Percentiles rank a stretch among this genome's conserved stretches.
These are phyloP conservation scores for Bathelium albidoporum DNA, from an alignment of 495 filamentous ascomycete species.

Conservation along the genomic window DNA sequence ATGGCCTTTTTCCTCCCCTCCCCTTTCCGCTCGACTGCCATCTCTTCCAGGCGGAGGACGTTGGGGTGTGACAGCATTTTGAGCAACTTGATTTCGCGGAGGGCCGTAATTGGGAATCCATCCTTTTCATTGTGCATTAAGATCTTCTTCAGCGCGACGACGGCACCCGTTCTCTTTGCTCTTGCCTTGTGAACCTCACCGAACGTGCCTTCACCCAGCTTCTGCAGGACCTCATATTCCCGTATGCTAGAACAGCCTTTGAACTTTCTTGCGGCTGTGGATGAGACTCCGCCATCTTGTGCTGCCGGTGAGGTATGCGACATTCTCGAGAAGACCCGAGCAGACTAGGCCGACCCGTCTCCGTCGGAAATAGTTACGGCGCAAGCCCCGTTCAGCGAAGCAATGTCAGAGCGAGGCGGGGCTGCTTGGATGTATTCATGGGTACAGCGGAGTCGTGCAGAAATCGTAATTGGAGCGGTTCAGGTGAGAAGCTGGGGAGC, in stretches of 20 bases:
- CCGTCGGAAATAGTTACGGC: background rate
- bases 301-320: background rate
- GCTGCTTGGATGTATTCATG: background rate
- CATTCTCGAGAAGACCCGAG: background rate
- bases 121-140: conserved; percentile 81
- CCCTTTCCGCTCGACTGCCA: conserved; percentile 82
- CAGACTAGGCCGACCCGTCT: background rate
- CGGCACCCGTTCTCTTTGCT: conserved; percentile 56
- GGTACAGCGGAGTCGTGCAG: background rate
- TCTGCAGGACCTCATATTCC: conserved; percentile 79
- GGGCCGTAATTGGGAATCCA: conserved; percentile 69
- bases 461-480: background rate
- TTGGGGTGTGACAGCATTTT: conserved; percentile 90
- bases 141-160: conserved; percentile 92
- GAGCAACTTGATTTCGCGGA: conserved; percentile 87
- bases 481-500: background rate
- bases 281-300: background rate
- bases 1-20: conserved; percentile 67
- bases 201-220: conserved; percentile 96
- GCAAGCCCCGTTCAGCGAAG: background rate
- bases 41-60: conserved; percentile 79
- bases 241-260: conserved; percentile 76
- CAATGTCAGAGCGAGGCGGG: background rate
- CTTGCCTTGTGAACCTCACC: conserved; percentile 90
- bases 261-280: conserved; percentile 38